Percentiles rank a stretch among this genome's conserved stretches.
Conservation (phyloP, 2,329 filamentous ascomycete genomes). For the Diaporthe ilicicola region DNA sequence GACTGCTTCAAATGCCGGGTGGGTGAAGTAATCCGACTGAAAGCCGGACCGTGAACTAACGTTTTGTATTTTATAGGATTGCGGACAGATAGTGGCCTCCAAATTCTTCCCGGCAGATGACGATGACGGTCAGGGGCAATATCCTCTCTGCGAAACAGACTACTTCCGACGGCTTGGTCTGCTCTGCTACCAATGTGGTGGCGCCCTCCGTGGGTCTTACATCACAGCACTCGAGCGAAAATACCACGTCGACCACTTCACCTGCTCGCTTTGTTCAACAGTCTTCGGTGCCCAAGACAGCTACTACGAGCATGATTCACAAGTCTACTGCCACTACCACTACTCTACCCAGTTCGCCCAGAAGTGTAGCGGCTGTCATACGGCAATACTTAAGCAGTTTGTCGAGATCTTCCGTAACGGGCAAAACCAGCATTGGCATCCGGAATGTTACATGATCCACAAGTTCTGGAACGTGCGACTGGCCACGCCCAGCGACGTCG, state of each 20-base stretch:
- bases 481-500: conserved; percentile 64
- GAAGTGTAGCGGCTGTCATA: conserved; percentile 95
- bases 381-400: conserved; percentile 97
- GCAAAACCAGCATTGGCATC: conserved; percentile 99
- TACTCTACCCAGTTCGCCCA: conserved; percentile 98
- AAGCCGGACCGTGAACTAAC: conserved; percentile 34
- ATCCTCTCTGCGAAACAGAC: conserved; percentile 96
- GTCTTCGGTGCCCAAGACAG: conserved; percentile 99
- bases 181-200: conserved; percentile 90
- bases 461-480: conserved; percentile 99
- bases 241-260: conserved; percentile 99
- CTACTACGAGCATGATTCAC: conserved; percentile 97
- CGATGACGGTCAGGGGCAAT: conserved; percentile 84
- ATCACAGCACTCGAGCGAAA: conserved; percentile 98
- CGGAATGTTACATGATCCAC: conserved; percentile 99
- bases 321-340: conserved; percentile 98
- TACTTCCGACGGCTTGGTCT: conserved; percentile 94
- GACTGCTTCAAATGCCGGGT: conserved; percentile 98
- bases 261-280: conserved; percentile 94
- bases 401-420: conserved; percentile 98
- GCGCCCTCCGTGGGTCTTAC: conserved; percentile 93
- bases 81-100: conserved; percentile 94
- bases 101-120: conserved; percentile 99
- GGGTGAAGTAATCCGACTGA: conserved; percentile 49
- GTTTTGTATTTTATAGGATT: conserved; percentile 71